Evolutionary conservation across 192 early-diverging fungal species (phyloP).

Genomic region (Funneliformis geosporum): DNA sequence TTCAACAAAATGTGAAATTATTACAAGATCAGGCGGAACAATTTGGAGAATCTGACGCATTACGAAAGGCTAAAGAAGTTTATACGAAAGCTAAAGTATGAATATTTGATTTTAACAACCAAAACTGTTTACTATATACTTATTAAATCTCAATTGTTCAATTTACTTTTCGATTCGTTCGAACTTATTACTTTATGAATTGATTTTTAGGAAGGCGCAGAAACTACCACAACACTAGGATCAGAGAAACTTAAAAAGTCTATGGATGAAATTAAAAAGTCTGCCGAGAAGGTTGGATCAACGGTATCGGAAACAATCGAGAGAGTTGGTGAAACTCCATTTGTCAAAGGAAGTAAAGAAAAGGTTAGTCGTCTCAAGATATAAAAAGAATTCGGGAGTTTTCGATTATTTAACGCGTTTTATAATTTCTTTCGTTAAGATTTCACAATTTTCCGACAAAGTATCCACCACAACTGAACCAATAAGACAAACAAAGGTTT

Average conservation of each 20-base stretch:
- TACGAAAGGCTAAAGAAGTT: conserved; percentile 83
- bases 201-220: conserved; percentile 43
- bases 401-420: neutral
- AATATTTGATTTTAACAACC: neutral
- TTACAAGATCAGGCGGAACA: conserved; percentile 80
- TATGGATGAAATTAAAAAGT: conserved; percentile 68
- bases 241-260: conserved; percentile 58
- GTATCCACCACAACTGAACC: conserved; percentile 67
- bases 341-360: conserved; percentile 76
- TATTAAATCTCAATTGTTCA: too few species aligned
- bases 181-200: conserved; percentile 1
- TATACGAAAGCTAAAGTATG: conserved; percentile 59
- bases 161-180: too few species aligned
- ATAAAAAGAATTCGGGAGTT: neutral
- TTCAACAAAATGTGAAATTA: conserved; percentile 89
- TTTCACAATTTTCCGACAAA: conserved; percentile 62
- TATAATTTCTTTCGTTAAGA: conserved; percentile 33
- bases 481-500: conserved; percentile 66
- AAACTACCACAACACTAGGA: conserved; percentile 38
- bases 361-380: conserved; percentile 45
- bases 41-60: conserved; percentile 81
- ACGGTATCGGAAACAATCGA: conserved; percentile 64
- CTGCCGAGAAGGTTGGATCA: conserved; percentile 70
- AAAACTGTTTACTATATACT: neutral
- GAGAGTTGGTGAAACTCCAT: conserved; percentile 71